phyloP scores from a whole-genome alignment of 1,139 yeast genomes.

The Scheffersomyces quercinus region DNA sequence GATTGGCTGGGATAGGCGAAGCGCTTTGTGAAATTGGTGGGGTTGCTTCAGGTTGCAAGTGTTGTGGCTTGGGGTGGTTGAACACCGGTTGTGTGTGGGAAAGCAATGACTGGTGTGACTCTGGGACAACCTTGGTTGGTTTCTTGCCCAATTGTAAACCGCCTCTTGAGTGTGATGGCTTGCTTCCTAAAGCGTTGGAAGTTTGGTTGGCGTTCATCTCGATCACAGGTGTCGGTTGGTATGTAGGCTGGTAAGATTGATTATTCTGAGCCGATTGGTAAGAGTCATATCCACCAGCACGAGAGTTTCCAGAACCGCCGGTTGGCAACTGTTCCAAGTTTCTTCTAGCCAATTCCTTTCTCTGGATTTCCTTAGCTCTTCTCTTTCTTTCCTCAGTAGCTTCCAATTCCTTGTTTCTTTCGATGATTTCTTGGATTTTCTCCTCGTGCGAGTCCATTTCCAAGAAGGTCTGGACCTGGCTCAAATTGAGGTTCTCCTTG shows the following conservation, averaged over 20 bases:
- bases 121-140: conserved; percentile 30
- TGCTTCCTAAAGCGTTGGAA: conserved; percentile 7
- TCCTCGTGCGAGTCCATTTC: conserved; percentile 99
- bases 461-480: conserved; percentile 86
- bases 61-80: conserved; percentile 18
- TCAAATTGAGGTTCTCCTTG: conserved; percentile 79
- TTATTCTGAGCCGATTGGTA: conserved; percentile 23
- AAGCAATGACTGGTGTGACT: conserved; percentile 48
- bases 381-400: conserved; percentile 97
- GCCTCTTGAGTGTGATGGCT: conserved; percentile 49
- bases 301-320: background rate
- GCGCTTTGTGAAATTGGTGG: conserved; percentile 20
- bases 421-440: conserved; percentile 96
- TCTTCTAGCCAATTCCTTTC: conserved; percentile 76
- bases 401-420: conserved; percentile 93
- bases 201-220: conserved; percentile 16
- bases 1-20: conserved; percentile 25
- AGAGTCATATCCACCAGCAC: conserved; percentile 19
- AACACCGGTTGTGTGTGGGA: conserved; percentile 26
- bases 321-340: conserved; percentile 33
- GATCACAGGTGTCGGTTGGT: conserved; percentile 36
- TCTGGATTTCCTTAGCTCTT: conserved; percentile 91
- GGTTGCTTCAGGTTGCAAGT: conserved; percentile 10
- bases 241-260: conserved; percentile 32
- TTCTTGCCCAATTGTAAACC: conserved; percentile 85